Percentiles rank a stretch among this genome's conserved stretches.
Conservation (phyloP, 345 rosid genomes). For the Crucihimalaya himalaica region DNA sequence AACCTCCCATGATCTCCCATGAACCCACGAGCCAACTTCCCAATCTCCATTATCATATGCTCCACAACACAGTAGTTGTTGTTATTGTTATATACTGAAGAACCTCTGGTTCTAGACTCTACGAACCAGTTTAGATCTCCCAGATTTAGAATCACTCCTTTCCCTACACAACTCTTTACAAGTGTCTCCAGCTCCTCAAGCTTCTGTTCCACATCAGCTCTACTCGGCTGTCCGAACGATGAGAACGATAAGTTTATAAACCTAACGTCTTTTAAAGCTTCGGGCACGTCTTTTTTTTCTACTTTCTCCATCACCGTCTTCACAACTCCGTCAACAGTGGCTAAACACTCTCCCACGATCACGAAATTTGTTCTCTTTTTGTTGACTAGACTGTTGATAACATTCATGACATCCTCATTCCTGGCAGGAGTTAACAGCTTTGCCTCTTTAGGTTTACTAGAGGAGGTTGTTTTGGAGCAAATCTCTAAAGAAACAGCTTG, state of each 20-base stretch:
- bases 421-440: conserved; percentile 34
- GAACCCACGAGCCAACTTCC: conserved; percentile 55
- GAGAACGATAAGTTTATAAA: conserved; percentile 53
- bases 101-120: conserved; percentile 49
- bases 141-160: conserved; percentile 62
- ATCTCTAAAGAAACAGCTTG: conserved; percentile 65
- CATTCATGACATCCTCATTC: conserved; percentile 64
- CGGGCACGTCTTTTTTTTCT: conserved; percentile 59
- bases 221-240: conserved; percentile 53
- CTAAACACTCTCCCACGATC: conserved; percentile 74
- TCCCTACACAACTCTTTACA: conserved; percentile 48
- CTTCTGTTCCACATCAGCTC: conserved; percentile 59
- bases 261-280: conserved; percentile 57
- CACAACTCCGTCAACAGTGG: conserved; percentile 55
- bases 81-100: conserved; percentile 37
- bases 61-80: conserved; percentile 53
- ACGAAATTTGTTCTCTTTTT: conserved; percentile 53
- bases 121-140: conserved; percentile 80
- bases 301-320: conserved; percentile 65
- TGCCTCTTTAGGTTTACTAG: conserved; percentile 55
- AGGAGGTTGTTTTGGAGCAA: conserved; percentile 46
- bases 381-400: conserved; percentile 57
- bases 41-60: conserved; percentile 73
- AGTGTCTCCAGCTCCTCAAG: conserved; percentile 56
- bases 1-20: conserved; percentile 57